A percentile compares a stretch with the other conserved stretches of the same genome.
These are phyloP conservation scores for Tephrocybe sp. DNA, from an alignment of 768 basidiomycete genomes.

Conservation along the genomic window DNA sequence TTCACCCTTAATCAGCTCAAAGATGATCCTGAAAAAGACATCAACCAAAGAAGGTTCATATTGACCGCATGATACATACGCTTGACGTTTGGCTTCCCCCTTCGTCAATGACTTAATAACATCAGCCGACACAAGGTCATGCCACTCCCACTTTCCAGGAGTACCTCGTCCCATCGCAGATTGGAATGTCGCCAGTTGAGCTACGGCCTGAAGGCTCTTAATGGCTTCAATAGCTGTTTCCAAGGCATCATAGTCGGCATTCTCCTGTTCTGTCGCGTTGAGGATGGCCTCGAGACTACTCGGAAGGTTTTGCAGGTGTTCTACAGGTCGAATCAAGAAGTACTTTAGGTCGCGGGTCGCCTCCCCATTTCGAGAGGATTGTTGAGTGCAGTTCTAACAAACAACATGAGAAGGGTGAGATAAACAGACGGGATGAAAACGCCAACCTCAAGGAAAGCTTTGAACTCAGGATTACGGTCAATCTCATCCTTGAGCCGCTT, in stretches of 20 bases:
- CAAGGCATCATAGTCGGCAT: slow-evolving; percentile 81
- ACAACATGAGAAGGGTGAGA: not conserved
- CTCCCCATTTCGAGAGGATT: slow-evolving; percentile 36
- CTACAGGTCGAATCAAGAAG: slow-evolving; percentile 74
- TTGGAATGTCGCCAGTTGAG: slow-evolving; percentile 88
- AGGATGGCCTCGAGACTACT: slow-evolving; percentile 83
- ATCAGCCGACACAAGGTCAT: slow-evolving; percentile 77
- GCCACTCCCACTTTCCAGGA: slow-evolving; percentile 86
- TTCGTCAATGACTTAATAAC: slow-evolving; percentile 59
- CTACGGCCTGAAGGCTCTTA: slow-evolving; percentile 74
- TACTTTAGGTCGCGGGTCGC: slow-evolving; percentile 64
- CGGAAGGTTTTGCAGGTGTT: slow-evolving; percentile 83
- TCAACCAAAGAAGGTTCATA: not conserved
- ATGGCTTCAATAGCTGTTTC: slow-evolving; percentile 83
- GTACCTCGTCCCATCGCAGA: slow-evolving; percentile 81
- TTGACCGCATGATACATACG: slow-evolving; percentile 46
- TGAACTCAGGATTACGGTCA: slow-evolving; percentile 77
- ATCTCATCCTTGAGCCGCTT: slow-evolving; percentile 85
- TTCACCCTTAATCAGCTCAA: slow-evolving; percentile 93
- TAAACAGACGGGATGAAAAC: not conserved
- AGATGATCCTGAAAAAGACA: slow-evolving; percentile 66
- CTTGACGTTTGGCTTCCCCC: slow-evolving; percentile 79
- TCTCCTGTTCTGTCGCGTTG: slow-evolving; percentile 76
- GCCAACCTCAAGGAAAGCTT: slow-evolving; percentile 81
- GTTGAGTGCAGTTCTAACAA: slow-evolving; percentile 40